Percentiles rank a stretch among this genome's conserved stretches.
Conservation (phyloP, 176 grass and related monocot genomes). For the Coix lacrymajobi region DNA sequence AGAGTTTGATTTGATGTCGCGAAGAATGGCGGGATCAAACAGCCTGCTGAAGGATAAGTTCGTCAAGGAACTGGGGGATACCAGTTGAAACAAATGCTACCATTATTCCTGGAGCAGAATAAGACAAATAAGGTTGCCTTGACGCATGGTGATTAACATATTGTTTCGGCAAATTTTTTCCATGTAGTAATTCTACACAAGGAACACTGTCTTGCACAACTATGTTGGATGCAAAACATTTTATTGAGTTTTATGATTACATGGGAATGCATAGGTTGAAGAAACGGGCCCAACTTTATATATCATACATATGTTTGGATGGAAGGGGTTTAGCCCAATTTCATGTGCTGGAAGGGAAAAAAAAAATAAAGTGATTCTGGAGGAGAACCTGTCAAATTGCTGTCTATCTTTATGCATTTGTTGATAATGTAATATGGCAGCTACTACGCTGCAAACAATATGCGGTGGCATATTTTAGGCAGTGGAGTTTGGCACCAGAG, state of each 20-base stretch:
- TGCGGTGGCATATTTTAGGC: too few species aligned
- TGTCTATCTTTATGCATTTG: background rate
- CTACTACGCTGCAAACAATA: background rate
- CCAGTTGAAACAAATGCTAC: conserved; percentile 9
- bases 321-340: background rate
- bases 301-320: background rate
- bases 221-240: background rate
- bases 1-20: conserved; percentile 68
- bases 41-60: conserved; percentile 68
- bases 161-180: background rate
- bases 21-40: conserved; percentile 80
- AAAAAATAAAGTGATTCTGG: background rate
- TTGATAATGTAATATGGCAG: too few species aligned
- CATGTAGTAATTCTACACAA: background rate
- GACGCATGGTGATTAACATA: background rate
- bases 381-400: background rate
- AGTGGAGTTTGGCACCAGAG: too few species aligned
- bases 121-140: conserved; percentile 6
- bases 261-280: background rate
- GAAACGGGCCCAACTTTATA: background rate
- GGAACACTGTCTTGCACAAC: background rate
- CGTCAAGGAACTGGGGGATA: conserved; percentile 38
- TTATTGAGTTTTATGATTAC: background rate
- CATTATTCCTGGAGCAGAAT: background rate
- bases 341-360: background rate